Base-by-base conservation (phyloP, 2,329 filamentous ascomycete genomes). In the Neoscytalidium dimidiatum region DNA sequence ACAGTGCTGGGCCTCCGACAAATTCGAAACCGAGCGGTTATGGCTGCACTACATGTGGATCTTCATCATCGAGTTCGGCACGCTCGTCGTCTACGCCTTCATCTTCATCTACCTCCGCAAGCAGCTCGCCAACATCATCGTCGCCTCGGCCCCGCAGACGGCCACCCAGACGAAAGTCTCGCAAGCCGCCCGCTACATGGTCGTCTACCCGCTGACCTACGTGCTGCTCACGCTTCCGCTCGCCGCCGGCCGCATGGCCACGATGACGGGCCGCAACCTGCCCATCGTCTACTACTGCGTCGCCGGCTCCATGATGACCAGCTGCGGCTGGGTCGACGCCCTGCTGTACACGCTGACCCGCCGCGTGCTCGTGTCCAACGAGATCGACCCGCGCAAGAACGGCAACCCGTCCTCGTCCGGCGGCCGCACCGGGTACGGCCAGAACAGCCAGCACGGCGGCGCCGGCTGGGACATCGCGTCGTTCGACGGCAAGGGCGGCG, bases 121-220 rank as follows among this genome's bases (percentile, higher is more conserved):
- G 21, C 79, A 79, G 26, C 79, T 84, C 35, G 71, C 74, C 35
- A 74, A 74, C 66, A 72, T 78, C 56, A 69, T 75, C 66, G 72
- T 78, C 56, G 69, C 75, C 6, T 69, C 71, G 64, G 74, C 76
- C 62, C 71, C 76, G 57, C 58, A 62, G 6, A 21, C 48, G 13
- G 23, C 58, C n/a, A 61, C 53, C 17, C 74, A 73, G n/a, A 69
- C 64, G 28, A 77, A 74, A 57, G 71, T 78, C 17, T 73, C 72
- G 6, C 70, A 75, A 19, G 80, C 83, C 21, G 80, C 81, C 11
- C 79, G 85, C 3, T 88, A 90, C 70, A 85, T 85, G 83, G 75
- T 90, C 48, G 79, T 90, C 33, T 91, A 91, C 67, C 89, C 89
- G 0, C 72, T 87, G 67, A 87, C 89, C 66, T 91, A 91, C 73